These are phyloP conservation scores for Acanthamoeba lenticulata DNA, from an alignment of 208 protist species.

Conservation along the genomic window DNA sequence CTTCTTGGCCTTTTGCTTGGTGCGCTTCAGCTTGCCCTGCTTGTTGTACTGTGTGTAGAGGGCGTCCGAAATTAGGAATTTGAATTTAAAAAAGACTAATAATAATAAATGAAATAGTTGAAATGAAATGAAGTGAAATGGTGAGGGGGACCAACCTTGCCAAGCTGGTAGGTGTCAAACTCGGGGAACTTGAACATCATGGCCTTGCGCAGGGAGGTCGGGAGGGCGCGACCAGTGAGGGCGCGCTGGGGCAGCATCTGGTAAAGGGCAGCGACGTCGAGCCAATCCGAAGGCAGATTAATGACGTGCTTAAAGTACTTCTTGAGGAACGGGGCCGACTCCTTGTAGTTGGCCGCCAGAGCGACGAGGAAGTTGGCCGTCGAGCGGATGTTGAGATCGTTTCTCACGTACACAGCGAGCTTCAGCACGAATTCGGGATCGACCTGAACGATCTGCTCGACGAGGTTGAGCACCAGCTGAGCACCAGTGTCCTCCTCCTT, in stretches of 20 bases:
- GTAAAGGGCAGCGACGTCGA: constrained; percentile 91
- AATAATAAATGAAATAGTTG: neutral
- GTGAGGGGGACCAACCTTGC: too few species aligned
- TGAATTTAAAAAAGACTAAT: neutral
- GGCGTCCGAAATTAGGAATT: neutral
- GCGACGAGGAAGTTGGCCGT: constrained; percentile 93
- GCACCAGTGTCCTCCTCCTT: neutral
- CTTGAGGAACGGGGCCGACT: constrained; percentile 90
- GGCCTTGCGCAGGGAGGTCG: constrained; percentile 89
- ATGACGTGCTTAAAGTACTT: constrained; percentile 91
- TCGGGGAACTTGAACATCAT: constrained; percentile 90
- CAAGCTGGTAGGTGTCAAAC: constrained; percentile 93
- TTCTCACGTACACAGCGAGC: constrained; percentile 63
- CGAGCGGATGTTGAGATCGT: constrained; percentile 93
- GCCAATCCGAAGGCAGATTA: constrained; percentile 93
- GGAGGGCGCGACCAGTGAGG: constrained; percentile 80
- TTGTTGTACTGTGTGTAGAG: constrained; percentile 89
- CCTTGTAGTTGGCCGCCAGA: constrained; percentile 87
- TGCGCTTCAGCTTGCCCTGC: constrained; percentile 79
- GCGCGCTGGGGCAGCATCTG: constrained; percentile 44
- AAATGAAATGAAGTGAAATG: neutral
- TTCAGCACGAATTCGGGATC: constrained; percentile 70
- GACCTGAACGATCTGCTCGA: constrained; percentile 40
- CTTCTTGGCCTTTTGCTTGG: constrained; percentile 81
- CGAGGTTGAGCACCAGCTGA: neutral